Evolutionary conservation across 2,329 filamentous ascomycete genomes (phyloP).

Genomic region (Aspergillus ochraceus): DNA sequence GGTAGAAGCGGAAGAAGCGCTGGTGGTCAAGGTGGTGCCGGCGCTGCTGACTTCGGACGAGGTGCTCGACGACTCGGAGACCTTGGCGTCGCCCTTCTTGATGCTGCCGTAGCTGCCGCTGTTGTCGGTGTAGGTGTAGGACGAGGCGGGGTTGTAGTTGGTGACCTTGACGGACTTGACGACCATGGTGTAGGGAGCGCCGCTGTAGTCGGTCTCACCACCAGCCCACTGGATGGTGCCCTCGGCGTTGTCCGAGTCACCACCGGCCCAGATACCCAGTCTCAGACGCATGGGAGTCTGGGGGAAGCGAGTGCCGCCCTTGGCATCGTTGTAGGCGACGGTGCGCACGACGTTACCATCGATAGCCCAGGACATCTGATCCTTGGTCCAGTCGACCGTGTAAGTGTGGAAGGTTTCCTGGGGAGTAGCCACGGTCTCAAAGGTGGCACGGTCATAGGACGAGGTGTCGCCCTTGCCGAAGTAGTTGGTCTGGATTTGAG

Average conservation of each 20-base stretch:
- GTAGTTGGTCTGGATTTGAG: slow-evolving; percentile 76
- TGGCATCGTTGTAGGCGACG: slow-evolving; percentile 59
- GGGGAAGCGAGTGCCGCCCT: slow-evolving; percentile 61
- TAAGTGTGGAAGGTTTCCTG: slow-evolving; percentile 48
- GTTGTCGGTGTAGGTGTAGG: slow-evolving; percentile 65
- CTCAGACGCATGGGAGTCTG: slow-evolving; percentile 74
- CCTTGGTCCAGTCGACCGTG: slow-evolving; percentile 64
- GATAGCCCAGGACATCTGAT: slow-evolving; percentile 64
- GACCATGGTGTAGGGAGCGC: slow-evolving; percentile 72
- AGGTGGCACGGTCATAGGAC: slow-evolving; percentile 80
- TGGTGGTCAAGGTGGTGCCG: neutral
- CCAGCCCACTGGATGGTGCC: slow-evolving; percentile 69
- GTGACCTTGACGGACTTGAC: slow-evolving; percentile 61
- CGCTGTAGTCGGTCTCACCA: slow-evolving; percentile 64
- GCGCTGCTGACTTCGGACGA: slow-evolving; percentile 1
- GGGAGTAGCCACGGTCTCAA: slow-evolving; percentile 66
- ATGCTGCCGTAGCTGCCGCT: slow-evolving; percentile 66
- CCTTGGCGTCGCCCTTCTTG: slow-evolving; percentile 35
- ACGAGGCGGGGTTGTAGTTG: slow-evolving; percentile 49
- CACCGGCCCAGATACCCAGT: slow-evolving; percentile 70
- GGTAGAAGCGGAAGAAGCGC: neutral
- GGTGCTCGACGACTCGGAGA: slow-evolving; percentile 8
- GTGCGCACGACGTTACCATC: slow-evolving; percentile 63
- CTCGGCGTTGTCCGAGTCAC: slow-evolving; percentile 43
- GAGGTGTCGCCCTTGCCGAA: slow-evolving; percentile 86